These are phyloP conservation scores for Abrus pulchellus DNA, from an alignment of 306 rosid species.

Conservation along the genomic window DNA sequence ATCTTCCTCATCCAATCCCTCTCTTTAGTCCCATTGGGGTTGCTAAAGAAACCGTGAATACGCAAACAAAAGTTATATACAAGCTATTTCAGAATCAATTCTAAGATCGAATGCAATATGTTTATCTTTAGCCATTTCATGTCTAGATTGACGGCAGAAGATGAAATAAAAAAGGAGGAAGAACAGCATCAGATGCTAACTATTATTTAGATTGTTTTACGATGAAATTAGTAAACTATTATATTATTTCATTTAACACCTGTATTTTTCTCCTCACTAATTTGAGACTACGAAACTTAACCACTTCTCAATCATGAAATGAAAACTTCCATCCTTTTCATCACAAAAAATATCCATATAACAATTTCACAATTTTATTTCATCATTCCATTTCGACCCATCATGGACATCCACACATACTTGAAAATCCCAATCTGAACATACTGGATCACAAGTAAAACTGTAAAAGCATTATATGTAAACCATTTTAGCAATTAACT, in stretches of 20 bases:
- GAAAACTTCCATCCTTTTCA: background rate
- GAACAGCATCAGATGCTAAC: background rate
- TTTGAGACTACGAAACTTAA: background rate
- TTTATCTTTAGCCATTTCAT: background rate
- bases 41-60: background rate
- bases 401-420: background rate
- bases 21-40: background rate
- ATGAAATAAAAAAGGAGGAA: background rate
- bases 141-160: background rate
- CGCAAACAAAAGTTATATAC: constrained; percentile 11
- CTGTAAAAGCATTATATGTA: constrained; percentile 6
- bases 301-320: background rate
- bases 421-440: constrained; percentile 29
- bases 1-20: background rate
- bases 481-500: constrained; percentile 21
- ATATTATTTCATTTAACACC: background rate
- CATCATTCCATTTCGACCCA: no score
- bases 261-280: background rate
- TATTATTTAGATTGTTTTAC: background rate
- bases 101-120: background rate
- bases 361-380: no score
- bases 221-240: background rate
- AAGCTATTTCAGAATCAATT: constrained; percentile 16
- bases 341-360: background rate
- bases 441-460: constrained; percentile 10